Evolutionary conservation across 495 filamentous ascomycete species (phyloP).

Genomic region (Neurospora africana): DNA sequence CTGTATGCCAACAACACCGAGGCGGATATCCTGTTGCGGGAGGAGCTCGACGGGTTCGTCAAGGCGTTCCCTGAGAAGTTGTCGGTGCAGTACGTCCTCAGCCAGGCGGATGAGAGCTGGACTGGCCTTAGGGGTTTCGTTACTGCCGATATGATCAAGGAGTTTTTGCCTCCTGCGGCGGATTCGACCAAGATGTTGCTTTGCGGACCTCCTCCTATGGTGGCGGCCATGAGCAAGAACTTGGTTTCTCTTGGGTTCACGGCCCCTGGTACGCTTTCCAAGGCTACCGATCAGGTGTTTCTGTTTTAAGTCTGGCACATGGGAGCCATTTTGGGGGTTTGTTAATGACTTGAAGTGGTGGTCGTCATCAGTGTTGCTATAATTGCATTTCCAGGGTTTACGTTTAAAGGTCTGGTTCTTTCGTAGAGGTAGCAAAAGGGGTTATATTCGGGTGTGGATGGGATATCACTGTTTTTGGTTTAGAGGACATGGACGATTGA

Average conservation of each 20-base stretch:
- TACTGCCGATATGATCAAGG: constrained; percentile 20
- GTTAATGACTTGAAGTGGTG: not conserved
- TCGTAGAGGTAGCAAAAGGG: not conserved
- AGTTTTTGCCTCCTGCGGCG: constrained; percentile 14
- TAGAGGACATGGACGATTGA: not conserved
- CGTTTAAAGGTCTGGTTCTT: not conserved
- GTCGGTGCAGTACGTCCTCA: constrained; percentile 37
- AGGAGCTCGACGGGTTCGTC: constrained; percentile 39
- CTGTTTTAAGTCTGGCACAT: constrained; percentile 47
- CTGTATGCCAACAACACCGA: constrained; percentile 55
- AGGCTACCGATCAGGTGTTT: constrained; percentile 76
- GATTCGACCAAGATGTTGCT: constrained; percentile 63
- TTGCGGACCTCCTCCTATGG: constrained; percentile 76
- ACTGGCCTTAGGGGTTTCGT: constrained; percentile 22
- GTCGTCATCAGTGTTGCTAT: not conserved
- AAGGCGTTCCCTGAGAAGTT: constrained; percentile 30
- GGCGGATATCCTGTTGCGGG: constrained; percentile 55
- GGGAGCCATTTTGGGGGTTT: not conserved
- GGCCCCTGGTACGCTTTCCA: constrained; percentile 65
- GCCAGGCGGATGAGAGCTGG: constrained; percentile 22
- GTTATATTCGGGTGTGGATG: not conserved
- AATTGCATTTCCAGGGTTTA: not conserved
- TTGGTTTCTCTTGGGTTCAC: constrained; percentile 62
- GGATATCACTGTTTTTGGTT: not conserved
- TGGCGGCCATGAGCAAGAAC: constrained; percentile 78